These are phyloP conservation scores for Backusella sp. DNA, from an alignment of 192 early-diverging fungal genomes.

Conservation along the genomic window DNA sequence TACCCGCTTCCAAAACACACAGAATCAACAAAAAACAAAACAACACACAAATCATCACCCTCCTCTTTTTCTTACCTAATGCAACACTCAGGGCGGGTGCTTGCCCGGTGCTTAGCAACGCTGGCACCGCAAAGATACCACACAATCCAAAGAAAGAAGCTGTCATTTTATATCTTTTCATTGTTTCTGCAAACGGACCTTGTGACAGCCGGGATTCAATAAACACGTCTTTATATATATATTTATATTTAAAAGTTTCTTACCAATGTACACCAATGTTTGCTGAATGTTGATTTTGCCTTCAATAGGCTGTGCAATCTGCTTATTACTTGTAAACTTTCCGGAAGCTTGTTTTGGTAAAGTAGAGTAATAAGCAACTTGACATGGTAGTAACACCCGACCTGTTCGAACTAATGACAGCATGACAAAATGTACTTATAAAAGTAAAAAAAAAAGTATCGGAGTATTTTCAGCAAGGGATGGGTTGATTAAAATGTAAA, in stretches of 20 bases:
- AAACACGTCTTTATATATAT: too few species aligned
- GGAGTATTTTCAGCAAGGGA: not conserved
- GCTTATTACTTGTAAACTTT: slow-evolving; percentile 28
- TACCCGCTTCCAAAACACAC: slow-evolving; percentile 24
- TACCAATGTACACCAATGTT: slow-evolving; percentile 38
- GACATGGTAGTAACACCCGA: not conserved
- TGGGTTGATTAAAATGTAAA: not conserved
- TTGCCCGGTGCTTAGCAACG: slow-evolving; percentile 28
- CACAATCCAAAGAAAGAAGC: slow-evolving; percentile 36
- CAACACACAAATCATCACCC: not conserved
- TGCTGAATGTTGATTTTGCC: slow-evolving; percentile 10
- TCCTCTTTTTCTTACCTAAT: slow-evolving; percentile 14
- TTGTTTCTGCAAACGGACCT: slow-evolving; percentile 37
- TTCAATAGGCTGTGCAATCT: slow-evolving; percentile 12
- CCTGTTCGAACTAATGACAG: not conserved
- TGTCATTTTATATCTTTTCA: slow-evolving; percentile 37
- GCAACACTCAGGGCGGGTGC: slow-evolving; percentile 27
- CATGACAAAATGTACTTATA: not conserved
- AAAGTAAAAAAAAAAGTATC: not conserved
- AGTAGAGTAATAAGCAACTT: slow-evolving; percentile 17
- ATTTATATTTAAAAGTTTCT: too few species aligned
- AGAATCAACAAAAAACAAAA: not conserved
- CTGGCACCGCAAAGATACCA: slow-evolving; percentile 34
- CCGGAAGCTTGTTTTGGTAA: slow-evolving; percentile 29
- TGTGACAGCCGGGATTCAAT: not conserved